Conservation (phyloP, 2,329 filamentous ascomycete species). For the Talaromyces sp. region DNA sequence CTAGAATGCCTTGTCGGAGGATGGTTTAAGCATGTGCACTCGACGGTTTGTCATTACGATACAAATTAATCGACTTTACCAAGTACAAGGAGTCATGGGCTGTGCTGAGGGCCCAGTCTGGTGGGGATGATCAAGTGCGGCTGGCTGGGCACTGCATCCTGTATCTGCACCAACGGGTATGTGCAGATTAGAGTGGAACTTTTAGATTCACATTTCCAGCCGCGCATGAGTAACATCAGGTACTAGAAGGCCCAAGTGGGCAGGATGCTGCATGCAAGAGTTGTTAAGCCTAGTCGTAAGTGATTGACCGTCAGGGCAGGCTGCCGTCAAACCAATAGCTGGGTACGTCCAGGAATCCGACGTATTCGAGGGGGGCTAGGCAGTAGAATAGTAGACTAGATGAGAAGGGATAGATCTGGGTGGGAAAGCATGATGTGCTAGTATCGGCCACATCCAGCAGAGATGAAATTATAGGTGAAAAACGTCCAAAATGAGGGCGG, state of each 20-base stretch:
- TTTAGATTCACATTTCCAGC: background rate
- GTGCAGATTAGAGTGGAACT: background rate
- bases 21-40: background rate
- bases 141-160: slow-evolving; percentile 1
- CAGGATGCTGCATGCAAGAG: background rate
- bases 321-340: background rate
- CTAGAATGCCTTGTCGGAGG: background rate
- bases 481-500: background rate
- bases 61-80: background rate
- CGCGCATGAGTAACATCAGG: background rate
- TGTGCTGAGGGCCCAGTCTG: slow-evolving; percentile 1
- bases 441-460: background rate
- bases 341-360: background rate
- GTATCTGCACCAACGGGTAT: background rate
- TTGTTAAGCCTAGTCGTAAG: background rate
- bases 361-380: background rate
- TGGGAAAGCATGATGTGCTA: background rate
- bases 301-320: background rate
- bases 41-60: background rate
- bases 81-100: background rate
- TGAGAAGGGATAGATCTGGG: background rate
- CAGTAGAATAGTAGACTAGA: background rate
- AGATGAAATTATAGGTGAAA: background rate
- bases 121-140: background rate
- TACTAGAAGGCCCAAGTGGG: background rate